A percentile compares a stretch with the other conserved stretches of the same genome.
Evolutionary conservation across 169 alveolate species (phyloP).

Genomic region (Prorocentrum cordatum): DNA sequence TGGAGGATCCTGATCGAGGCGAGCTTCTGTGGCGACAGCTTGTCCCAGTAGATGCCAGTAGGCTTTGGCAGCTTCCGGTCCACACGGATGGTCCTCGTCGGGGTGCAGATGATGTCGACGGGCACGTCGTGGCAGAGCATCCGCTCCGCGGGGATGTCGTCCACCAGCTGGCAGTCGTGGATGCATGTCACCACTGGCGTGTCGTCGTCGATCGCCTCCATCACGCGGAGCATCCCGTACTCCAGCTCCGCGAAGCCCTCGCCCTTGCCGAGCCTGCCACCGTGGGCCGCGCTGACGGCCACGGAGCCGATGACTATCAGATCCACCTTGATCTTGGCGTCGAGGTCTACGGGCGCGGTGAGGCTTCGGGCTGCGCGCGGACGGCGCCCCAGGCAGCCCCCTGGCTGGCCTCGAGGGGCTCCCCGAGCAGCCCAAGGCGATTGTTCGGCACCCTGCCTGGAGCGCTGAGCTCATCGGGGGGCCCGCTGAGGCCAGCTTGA

Average conservation of each 20-base stretch:
- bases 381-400: no score
- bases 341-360: no score
- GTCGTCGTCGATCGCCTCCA: slow-evolving; percentile 63
- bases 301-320: slow-evolving; percentile 58
- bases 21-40: slow-evolving; percentile 34
- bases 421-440: no score
- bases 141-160: slow-evolving; percentile 13
- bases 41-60: slow-evolving; percentile 68
- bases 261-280: neutral
- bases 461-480: no score
- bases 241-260: slow-evolving; percentile 64
- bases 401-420: no score
- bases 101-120: slow-evolving; percentile 67
- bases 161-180: slow-evolving; percentile 70
- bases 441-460: no score
- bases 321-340: slow-evolving; percentile 39
- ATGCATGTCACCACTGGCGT: slow-evolving; percentile 61
- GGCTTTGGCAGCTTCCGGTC: slow-evolving; percentile 18
- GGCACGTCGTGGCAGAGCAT: slow-evolving; percentile 56
- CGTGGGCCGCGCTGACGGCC: neutral
- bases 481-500: no score
- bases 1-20: slow-evolving; percentile 22
- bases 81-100: slow-evolving; percentile 42
- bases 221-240: slow-evolving; percentile 68
- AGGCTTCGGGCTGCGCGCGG: no score